Evolutionary conservation across 345 rosid species (phyloP).

Genomic region (Gossypium turneri): DNA sequence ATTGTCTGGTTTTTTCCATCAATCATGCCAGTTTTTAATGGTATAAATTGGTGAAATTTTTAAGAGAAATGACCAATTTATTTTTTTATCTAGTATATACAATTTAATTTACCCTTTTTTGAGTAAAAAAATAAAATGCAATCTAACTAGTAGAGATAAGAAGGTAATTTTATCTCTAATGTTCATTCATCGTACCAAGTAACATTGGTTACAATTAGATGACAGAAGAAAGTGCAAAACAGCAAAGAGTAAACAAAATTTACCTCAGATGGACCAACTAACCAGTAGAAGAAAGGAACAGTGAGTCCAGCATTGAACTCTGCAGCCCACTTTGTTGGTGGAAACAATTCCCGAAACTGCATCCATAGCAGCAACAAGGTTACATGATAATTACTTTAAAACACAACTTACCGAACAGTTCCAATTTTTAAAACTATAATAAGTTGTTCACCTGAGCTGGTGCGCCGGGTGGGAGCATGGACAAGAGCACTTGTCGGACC

Average conservation of each 20-base stretch:
- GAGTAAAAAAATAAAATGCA: too few relatives aligned
- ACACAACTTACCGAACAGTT: background rate
- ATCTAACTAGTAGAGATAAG: too few relatives aligned
- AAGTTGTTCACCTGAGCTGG: constrained; percentile 57
- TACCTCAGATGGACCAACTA: constrained; percentile 96
- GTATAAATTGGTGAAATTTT: too few relatives aligned
- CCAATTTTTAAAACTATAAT: too few relatives aligned
- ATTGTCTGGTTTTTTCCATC: too few relatives aligned
- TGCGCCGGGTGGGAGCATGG: constrained; percentile 95
- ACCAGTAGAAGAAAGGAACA: constrained; percentile 92
- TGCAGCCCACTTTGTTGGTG: constrained; percentile 92
- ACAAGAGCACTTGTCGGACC: constrained; percentile 83
- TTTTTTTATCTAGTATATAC: too few relatives aligned
- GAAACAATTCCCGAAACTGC: constrained; percentile 86
- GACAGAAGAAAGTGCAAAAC: background rate
- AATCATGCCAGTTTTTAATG: too few relatives aligned
- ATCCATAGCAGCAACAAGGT: background rate
- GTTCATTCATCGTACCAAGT: too few relatives aligned
- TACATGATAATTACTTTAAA: background rate
- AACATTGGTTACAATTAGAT: background rate
- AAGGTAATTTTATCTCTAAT: too few relatives aligned
- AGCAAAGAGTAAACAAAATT: background rate
- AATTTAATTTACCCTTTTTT: too few relatives aligned
- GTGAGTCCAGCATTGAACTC: constrained; percentile 94
- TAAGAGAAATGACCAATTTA: too few relatives aligned